A percentile compares a stretch with the other conserved stretches of the same genome.
These are phyloP conservation scores for Aureobasidium subglaciale DNA, from an alignment of 2,329 filamentous ascomycete species.

Conservation along the genomic window DNA sequence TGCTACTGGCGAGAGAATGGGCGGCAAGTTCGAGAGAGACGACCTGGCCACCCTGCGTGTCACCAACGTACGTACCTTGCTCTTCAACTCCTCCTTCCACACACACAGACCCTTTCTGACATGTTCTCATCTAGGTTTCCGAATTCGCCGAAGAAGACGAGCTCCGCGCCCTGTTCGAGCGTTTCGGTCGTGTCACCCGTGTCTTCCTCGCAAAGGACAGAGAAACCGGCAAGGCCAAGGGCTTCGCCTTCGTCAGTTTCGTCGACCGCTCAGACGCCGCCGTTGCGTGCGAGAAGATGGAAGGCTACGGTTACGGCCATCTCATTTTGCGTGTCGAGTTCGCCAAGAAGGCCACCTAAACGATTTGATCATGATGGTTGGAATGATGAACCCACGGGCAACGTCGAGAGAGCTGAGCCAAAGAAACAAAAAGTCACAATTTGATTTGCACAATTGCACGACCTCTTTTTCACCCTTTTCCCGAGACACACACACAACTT, in stretches of 20 bases:
- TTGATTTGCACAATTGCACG: constrained; percentile 2
- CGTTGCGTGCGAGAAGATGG: constrained; percentile 94
- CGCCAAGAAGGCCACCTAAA: constrained; percentile 55
- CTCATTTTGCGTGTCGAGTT: constrained; percentile 82
- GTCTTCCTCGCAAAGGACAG: constrained; percentile 98
- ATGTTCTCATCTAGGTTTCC: constrained; percentile 56
- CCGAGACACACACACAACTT: not conserved
- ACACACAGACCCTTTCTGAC: not conserved
- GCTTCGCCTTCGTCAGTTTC: constrained; percentile 98
- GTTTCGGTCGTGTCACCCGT: constrained; percentile 91
- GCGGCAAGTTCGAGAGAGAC: constrained; percentile 91
- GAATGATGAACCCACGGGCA: not conserved
- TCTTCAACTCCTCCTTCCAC: not conserved
- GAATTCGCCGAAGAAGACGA: constrained; percentile 96
- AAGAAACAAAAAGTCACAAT: not conserved
- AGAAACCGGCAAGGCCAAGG: constrained; percentile 93
- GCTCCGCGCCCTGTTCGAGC: constrained; percentile 94
- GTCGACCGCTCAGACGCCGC: constrained; percentile 83
- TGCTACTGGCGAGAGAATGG: constrained; percentile 72
- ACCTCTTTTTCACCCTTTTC: not conserved
- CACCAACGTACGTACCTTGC: constrained; percentile 72
- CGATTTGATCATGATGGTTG: not conserved
- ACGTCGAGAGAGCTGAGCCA: not conserved
- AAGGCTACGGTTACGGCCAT: constrained; percentile 85
- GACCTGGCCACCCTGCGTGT: constrained; percentile 94